These are phyloP conservation scores for Galerina sulciceps DNA, from an alignment of 768 basidiomycete genomes.

Conservation along the genomic window DNA sequence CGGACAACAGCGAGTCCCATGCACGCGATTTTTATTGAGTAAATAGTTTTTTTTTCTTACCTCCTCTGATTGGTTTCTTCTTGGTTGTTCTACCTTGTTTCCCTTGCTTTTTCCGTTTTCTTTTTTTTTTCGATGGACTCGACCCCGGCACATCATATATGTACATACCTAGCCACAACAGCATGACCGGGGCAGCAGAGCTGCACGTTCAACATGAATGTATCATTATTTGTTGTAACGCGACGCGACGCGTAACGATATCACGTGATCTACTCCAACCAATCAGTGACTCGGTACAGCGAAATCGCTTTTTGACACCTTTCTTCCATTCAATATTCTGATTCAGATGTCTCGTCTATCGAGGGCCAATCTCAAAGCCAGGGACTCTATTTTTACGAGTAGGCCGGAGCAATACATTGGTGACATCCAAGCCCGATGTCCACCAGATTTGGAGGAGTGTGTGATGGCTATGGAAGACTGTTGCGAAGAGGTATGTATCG, in stretches of 20 bases:
- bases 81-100: background rate
- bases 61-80: background rate
- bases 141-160: no score
- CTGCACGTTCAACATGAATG: no score
- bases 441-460: slow-evolving; percentile 74
- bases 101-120: background rate
- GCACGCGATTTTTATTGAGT: slow-evolving; percentile 30
- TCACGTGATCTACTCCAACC: background rate
- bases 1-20: slow-evolving; percentile 20
- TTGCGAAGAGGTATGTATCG: slow-evolving; percentile 66
- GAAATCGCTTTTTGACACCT: background rate
- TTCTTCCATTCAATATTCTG: background rate
- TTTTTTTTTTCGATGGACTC: background rate
- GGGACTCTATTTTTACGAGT: slow-evolving; percentile 77
- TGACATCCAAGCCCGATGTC: slow-evolving; percentile 68
- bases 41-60: background rate
- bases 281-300: background rate
- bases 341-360: slow-evolving; percentile 57
- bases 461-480: slow-evolving; percentile 81
- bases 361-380: slow-evolving; percentile 54
- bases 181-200: background rate
- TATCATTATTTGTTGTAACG: background rate
- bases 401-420: slow-evolving; percentile 67
- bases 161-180: no score
- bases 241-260: background rate